A percentile compares a stretch with the other conserved stretches of the same genome.
phyloP scores from a whole-genome alignment of 2,329 filamentous ascomycete species.

The Eutypa lata region DNA sequence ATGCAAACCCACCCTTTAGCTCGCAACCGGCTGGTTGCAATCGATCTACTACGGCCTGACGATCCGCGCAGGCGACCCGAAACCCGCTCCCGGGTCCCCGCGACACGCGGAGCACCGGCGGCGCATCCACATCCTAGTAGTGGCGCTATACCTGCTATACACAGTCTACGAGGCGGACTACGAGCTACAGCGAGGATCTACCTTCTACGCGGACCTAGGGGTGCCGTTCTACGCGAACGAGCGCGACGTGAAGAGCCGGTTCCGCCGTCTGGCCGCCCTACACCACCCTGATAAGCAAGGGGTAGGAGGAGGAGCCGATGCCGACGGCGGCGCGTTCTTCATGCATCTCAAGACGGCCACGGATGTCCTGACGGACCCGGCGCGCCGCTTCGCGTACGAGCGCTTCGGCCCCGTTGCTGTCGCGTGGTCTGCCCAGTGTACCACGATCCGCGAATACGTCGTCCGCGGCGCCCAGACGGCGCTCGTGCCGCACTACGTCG shows the following conservation, averaged over 20 bases:
- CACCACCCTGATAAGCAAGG: slow-evolving; percentile 83
- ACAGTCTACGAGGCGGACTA: slow-evolving; percentile 91
- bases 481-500: slow-evolving; percentile 59
- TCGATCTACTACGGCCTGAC: slow-evolving; percentile 81
- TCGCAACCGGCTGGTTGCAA: slow-evolving; percentile 75
- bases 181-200: slow-evolving; percentile 65
- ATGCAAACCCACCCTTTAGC: slow-evolving; percentile 43
- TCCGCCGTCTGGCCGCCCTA: slow-evolving; percentile 69
- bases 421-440: slow-evolving; percentile 54
- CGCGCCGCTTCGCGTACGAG: slow-evolving; percentile 82
- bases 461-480: slow-evolving; percentile 54
- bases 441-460: slow-evolving; percentile 71
- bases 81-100: slow-evolving; percentile 66
- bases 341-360: slow-evolving; percentile 79
- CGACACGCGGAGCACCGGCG: slow-evolving; percentile 72
- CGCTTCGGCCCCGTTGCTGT: slow-evolving; percentile 75
- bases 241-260: slow-evolving; percentile 76
- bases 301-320: slow-evolving; percentile 32
- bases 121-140: slow-evolving; percentile 78
- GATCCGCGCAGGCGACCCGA: slow-evolving; percentile 84
- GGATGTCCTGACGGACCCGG: slow-evolving; percentile 76
- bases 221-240: slow-evolving; percentile 68
- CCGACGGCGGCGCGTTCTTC: slow-evolving; percentile 53
- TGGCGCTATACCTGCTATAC: slow-evolving; percentile 81
- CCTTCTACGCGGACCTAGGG: slow-evolving; percentile 77